phyloP scores from a whole-genome alignment of 495 filamentous ascomycete genomes.

The Letharia columbiana region DNA sequence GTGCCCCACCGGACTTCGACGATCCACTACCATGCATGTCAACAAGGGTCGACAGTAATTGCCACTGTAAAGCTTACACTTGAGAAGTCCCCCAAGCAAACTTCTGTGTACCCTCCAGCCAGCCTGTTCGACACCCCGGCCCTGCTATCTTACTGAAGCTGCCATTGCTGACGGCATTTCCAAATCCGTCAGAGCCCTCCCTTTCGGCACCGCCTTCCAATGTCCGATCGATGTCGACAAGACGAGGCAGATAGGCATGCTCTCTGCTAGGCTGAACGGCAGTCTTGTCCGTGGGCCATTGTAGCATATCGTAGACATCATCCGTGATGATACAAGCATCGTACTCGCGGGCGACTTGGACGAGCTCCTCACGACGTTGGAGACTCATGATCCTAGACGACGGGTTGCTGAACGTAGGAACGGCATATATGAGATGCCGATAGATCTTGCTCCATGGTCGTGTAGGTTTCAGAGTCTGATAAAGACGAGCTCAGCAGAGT shows the following conservation, averaged over 20 bases:
- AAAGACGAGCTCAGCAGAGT: conserved; percentile 1
- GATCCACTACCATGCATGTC: conserved; percentile 43
- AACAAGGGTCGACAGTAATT: neutral
- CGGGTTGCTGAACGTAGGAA: conserved; percentile 78
- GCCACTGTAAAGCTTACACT: conserved; percentile 39
- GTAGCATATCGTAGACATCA: conserved; percentile 85
- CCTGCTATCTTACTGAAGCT: conserved; percentile 79
- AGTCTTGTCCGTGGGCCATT: conserved; percentile 48
- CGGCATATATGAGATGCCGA: conserved; percentile 73
- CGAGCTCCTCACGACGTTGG: conserved; percentile 49
- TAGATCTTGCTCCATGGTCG: conserved; percentile 58
- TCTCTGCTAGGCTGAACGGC: conserved; percentile 23
- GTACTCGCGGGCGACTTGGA: conserved; percentile 58
- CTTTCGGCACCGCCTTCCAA: conserved; percentile 44
- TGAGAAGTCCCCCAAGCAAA: conserved; percentile 59
- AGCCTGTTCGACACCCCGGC: conserved; percentile 71
- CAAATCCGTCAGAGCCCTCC: conserved; percentile 44
- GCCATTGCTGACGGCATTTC: conserved; percentile 71
- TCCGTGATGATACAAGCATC: conserved; percentile 76
- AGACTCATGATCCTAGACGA: conserved; percentile 65
- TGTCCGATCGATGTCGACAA: conserved; percentile 68
- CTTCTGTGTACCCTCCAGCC: conserved; percentile 65
- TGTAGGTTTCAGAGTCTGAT: conserved; percentile 34
- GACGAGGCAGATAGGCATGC: conserved; percentile 51
- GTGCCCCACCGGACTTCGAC: conserved; percentile 65